A percentile compares a stretch with the other conserved stretches of the same genome.
These are phyloP conservation scores for Podila minutissima DNA, from an alignment of 192 early-diverging fungal genomes.

Conservation along the genomic window DNA sequence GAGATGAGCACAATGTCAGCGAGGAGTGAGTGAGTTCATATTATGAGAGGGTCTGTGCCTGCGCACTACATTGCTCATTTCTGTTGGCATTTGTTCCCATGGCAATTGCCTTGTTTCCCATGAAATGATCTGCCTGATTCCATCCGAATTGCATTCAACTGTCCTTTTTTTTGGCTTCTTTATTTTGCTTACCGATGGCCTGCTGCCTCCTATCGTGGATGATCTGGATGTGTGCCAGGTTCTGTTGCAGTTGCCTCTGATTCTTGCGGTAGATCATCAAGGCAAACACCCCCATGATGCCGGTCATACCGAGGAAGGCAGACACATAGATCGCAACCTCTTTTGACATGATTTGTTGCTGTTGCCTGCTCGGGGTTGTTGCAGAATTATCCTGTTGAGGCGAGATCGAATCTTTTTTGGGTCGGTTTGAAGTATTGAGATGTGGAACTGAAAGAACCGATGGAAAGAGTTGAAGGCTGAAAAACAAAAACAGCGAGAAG, in stretches of 20 bases:
- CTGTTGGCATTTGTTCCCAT: neutral
- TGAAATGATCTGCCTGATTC: too few relatives aligned
- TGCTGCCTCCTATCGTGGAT: slow-evolving; percentile 5
- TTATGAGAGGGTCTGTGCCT: neutral
- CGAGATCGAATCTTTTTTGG: neutral
- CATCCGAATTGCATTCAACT: neutral
- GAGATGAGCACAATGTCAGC: neutral
- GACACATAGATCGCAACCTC: slow-evolving; percentile 7
- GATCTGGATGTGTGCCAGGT: neutral
- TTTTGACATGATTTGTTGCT: neutral
- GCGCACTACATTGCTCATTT: neutral
- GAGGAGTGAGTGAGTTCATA: neutral
- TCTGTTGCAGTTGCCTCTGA: neutral
- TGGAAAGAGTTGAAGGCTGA: neutral
- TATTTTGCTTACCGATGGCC: neutral
- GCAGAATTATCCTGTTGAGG: neutral
- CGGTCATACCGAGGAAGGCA: slow-evolving; percentile 7
- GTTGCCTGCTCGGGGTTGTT: neutral
- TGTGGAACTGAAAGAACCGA: neutral
- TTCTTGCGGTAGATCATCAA: slow-evolving; percentile 4
- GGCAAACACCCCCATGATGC: slow-evolving; percentile 3
- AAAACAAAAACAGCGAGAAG: slow-evolving; percentile 1
- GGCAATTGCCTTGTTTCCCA: neutral
- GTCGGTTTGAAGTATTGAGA: neutral
- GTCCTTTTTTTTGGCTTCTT: neutral